These are phyloP conservation scores for Tetragonia tetragonoides DNA, from an alignment of 148 eudicot genomes.

Conservation along the genomic window DNA sequence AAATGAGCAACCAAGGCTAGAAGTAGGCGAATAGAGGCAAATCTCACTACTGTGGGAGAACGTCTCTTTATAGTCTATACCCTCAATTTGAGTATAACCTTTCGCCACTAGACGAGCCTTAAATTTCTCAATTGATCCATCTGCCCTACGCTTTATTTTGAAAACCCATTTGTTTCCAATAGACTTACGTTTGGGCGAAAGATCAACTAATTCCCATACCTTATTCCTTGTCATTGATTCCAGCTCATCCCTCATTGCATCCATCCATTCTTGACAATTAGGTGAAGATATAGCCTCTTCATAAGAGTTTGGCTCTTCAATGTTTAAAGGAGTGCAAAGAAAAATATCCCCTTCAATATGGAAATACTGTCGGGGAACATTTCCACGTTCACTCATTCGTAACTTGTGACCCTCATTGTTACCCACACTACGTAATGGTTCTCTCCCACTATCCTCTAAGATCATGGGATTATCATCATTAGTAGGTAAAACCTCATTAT, in stretches of 20 bases:
- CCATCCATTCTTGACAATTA: neutral
- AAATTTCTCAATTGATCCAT: neutral
- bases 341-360: neutral
- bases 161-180: conserved; percentile 4
- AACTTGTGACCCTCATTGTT: neutral
- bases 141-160: neutral
- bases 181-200: neutral
- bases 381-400: neutral
- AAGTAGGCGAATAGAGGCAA: neutral
- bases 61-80: neutral
- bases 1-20: neutral
- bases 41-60: neutral
- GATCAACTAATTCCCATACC: neutral
- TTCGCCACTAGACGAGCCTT: neutral
- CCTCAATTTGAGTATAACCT: too few relatives aligned
- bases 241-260: neutral
- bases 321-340: neutral
- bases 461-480: neutral
- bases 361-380: neutral
- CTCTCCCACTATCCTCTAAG: neutral
- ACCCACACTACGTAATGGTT: neutral
- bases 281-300: neutral
- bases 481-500: neutral
- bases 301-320: neutral
- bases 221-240: neutral